A percentile compares a stretch with the other conserved stretches of the same genome.
phyloP scores from a whole-genome alignment of 495 filamentous ascomycete genomes.

The Astrothelium subdiscretum region DNA sequence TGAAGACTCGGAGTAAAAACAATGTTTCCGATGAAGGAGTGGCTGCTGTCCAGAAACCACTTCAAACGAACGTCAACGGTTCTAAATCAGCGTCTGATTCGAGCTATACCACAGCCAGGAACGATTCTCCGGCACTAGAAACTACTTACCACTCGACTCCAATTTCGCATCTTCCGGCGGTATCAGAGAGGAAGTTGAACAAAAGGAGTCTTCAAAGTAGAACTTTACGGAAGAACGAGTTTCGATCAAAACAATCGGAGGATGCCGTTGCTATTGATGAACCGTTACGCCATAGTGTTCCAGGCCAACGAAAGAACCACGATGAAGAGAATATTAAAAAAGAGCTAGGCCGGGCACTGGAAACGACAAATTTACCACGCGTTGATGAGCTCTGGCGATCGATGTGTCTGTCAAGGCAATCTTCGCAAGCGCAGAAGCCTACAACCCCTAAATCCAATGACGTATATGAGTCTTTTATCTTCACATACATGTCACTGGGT shows the following conservation, averaged over 20 bases:
- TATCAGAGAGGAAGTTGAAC: no score
- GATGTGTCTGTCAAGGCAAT: slow-evolving; percentile 4
- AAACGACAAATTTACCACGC: slow-evolving; percentile 5
- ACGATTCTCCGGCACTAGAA: no score
- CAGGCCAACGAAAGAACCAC: neutral
- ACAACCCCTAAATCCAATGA: neutral
- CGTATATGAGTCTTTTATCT: slow-evolving; percentile 44
- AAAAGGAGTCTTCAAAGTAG: no score
- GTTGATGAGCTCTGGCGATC: slow-evolving; percentile 9
- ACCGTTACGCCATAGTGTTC: neutral
- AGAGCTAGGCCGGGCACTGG: slow-evolving; percentile 14
- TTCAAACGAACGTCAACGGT: no score
- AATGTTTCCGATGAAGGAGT: no score
- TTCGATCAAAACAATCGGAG: neutral
- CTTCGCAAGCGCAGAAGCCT: neutral
- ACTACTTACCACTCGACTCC: no score
- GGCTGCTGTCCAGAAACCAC: no score
- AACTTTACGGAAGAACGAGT: no score
- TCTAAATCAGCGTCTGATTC: no score
- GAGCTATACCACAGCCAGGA: no score
- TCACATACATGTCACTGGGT: slow-evolving; percentile 37
- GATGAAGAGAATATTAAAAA: slow-evolving; percentile 1
- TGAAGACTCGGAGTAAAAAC: no score
- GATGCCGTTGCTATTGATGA: neutral
- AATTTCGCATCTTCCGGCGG: no score